Evolutionary conservation across 2,329 filamentous ascomycete genomes (phyloP).

Genomic region (Penicillium sp.): DNA sequence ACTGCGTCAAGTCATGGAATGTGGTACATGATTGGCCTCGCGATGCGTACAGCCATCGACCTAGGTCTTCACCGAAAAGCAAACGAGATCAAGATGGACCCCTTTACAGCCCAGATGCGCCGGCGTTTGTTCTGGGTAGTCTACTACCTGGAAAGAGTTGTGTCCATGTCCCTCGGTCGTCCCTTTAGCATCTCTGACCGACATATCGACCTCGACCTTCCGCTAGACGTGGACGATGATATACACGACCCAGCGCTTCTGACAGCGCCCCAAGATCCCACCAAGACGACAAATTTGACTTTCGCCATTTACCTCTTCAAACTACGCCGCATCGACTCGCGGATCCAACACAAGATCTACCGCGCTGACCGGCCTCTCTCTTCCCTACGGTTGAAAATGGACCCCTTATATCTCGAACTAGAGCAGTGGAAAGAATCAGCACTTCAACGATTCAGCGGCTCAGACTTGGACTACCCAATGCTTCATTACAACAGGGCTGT

Average conservation of each 20-base stretch:
- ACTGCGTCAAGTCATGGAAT: conserved; percentile 54
- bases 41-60: conserved; percentile 57
- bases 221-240: conserved; percentile 47
- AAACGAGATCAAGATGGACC: conserved; percentile 45
- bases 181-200: conserved; percentile 55
- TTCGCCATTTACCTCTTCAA: conserved; percentile 49
- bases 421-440: conserved; percentile 51
- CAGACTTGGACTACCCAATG: conserved; percentile 51
- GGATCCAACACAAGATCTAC: conserved; percentile 56
- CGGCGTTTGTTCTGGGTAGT: conserved; percentile 56
- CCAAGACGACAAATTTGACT: conserved; percentile 41
- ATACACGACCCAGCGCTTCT: conserved; percentile 41
- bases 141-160: conserved; percentile 53
- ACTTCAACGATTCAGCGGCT: conserved; percentile 33
- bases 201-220: conserved; percentile 54
- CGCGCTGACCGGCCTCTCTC: conserved; percentile 50
- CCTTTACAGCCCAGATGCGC: conserved; percentile 48
- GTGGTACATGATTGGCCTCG: conserved; percentile 58
- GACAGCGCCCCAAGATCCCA: conserved; percentile 29
- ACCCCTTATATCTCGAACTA: conserved; percentile 47
- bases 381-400: conserved; percentile 51
- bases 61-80: conserved; percentile 54
- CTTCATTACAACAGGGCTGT: conserved; percentile 55
- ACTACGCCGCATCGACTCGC: conserved; percentile 51
- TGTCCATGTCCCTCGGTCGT: conserved; percentile 54